Conservation (phyloP, 106 monocot genomes). For the Iris macrosiphon region DNA sequence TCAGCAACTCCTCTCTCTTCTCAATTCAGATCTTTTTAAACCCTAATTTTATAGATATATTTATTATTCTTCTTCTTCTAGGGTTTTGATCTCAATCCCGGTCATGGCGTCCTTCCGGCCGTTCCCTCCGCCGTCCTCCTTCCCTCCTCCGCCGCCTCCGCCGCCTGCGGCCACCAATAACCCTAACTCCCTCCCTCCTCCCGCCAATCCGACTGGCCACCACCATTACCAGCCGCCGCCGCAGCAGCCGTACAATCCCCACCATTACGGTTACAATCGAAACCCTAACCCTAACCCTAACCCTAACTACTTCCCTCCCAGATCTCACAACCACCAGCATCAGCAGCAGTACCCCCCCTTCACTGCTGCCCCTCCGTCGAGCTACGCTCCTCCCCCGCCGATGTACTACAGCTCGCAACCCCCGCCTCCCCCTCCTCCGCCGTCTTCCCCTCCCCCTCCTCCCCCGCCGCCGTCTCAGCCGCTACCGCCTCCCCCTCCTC, state of each 20-base stretch:
- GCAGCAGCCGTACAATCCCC: neutral
- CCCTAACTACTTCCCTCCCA: neutral
- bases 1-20: no score
- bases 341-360: neutral
- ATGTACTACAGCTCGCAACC: neutral
- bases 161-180: neutral
- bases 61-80: no score
- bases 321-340: constrained; percentile 8
- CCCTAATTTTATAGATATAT: no score
- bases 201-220: neutral
- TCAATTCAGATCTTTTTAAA: no score
- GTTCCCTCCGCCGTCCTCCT: constrained; percentile 16
- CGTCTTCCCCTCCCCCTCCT: neutral
- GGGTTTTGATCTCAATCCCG: constrained; percentile 1
- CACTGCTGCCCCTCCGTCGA: constrained; percentile 3
- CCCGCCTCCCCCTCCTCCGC: neutral
- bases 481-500: neutral
- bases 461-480: neutral
- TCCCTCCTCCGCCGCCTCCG: constrained; percentile 5
- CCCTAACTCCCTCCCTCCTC: constrained; percentile 2
- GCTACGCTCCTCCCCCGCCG: neutral
- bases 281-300: neutral
- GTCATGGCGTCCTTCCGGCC: constrained; percentile 44
- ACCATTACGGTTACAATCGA: neutral
- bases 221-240: neutral